A percentile compares a stretch with the other conserved stretches of the same genome.
These are phyloP conservation scores for Ophiostoma perfectum DNA, from an alignment of 2,329 filamentous ascomycete species.

Conservation along the genomic window DNA sequence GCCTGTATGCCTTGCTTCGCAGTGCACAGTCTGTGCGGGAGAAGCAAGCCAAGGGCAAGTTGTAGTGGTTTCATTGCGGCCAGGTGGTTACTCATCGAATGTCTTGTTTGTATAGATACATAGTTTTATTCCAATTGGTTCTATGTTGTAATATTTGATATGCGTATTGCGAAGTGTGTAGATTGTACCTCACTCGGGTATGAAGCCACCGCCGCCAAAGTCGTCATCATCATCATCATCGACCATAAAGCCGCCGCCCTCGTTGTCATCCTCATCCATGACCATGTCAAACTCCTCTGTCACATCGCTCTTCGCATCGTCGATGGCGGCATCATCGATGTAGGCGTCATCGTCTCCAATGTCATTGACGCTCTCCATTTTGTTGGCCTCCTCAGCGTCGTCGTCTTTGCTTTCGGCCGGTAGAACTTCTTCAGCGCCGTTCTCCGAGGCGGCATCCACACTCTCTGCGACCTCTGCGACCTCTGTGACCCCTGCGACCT, in stretches of 20 bases:
- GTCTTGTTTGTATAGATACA: not conserved
- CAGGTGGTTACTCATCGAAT: too few species aligned
- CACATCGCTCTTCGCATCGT: slow-evolving; percentile 30
- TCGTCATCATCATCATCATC: slow-evolving; percentile 15
- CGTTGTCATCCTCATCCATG: slow-evolving; percentile 31
- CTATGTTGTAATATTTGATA: not conserved
- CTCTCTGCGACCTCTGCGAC: not conserved
- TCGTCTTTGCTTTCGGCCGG: not conserved
- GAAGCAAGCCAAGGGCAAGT: slow-evolving; percentile 36
- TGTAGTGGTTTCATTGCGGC: slow-evolving; percentile 28
- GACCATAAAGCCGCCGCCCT: slow-evolving; percentile 31
- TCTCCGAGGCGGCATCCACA: not conserved
- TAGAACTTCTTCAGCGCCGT: not conserved
- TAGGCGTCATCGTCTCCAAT: not conserved
- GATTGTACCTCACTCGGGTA: slow-evolving; percentile 13
- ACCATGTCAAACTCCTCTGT: slow-evolving; percentile 33
- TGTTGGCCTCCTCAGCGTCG: not conserved
- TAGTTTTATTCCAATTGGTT: too few species aligned
- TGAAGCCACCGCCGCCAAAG: slow-evolving; percentile 18
- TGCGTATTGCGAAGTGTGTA: not conserved
- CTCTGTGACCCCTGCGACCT: too few species aligned
- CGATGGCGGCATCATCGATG: slow-evolving; percentile 5
- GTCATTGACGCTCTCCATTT: too few species aligned
- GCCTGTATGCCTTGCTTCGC: slow-evolving; percentile 58
- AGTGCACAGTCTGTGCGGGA: slow-evolving; percentile 53